Evolutionary conservation across 768 basidiomycete species (phyloP), one percentile per base, ranked within the genome.

Genomic region (Rubroboletus pulcherrimus): DNA sequence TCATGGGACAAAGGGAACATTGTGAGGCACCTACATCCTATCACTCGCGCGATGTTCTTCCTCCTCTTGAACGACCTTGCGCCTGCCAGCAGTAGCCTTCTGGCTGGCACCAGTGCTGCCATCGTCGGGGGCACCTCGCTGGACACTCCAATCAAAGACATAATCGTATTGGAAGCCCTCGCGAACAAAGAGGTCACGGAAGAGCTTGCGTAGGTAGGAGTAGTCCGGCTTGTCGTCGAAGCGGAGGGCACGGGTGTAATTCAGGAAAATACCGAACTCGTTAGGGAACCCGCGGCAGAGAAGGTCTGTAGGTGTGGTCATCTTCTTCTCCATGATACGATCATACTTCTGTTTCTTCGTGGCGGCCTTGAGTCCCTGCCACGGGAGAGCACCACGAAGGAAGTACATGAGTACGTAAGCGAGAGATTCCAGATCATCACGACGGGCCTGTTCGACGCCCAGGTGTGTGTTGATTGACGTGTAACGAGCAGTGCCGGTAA

Each of bases 341-440:
- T 98, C 97, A 74, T 98, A 98, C 79, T 99, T 99, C 82, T 99
- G 97, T 85, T 99, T 99, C 92, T 99, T 99, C 56, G 97, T 99
- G 39, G 96, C 96, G 57, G 97, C 97, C 79, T 99, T 99, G 71
- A 99, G 85, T 56, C 97, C 97, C 74, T 99, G 97, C 96, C 96
- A 99, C 33, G 96, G 96, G 42, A 99, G 84, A 54, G 93, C 89
- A 47, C 96, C 97, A 61, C 96, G 93, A 61, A 99, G 88, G 85
- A 99, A 99, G 80, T 99, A 99, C 96, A 99, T 98, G 64, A 99
- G 84, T 24, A 98, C 97, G 68, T 99, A 99, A 56, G 95, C 96
- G 57, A 99, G 88, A 1, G 95, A 98, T 73, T 99, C 96, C 64
- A 98, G 82, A 71, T 98, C 97, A 71, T 99, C 96, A 54, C 96